These are phyloP conservation scores for Neurospora sp. DNA, from an alignment of 495 filamentous ascomycete species.

Conservation along the genomic window DNA sequence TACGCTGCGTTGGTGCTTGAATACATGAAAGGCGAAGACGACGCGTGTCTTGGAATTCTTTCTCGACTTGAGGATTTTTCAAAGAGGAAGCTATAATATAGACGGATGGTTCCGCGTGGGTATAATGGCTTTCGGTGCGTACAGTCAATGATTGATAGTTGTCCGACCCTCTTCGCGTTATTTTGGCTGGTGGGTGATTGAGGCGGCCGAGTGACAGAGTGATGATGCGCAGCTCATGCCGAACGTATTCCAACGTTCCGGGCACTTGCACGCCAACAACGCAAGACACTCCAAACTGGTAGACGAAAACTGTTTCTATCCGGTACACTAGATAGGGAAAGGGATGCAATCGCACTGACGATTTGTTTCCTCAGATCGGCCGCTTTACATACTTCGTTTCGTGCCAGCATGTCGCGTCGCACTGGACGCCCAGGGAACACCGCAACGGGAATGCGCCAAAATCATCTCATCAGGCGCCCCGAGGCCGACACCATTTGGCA, in stretches of 20 bases:
- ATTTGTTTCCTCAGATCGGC: background rate
- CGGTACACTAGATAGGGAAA: background rate
- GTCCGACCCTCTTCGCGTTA: background rate
- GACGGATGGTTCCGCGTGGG: background rate
- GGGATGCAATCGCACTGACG: background rate
- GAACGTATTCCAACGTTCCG: background rate
- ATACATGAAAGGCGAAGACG: background rate
- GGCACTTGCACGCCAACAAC: background rate
- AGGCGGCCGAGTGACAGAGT: background rate
- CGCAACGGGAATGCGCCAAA: background rate
- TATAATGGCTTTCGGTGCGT: background rate
- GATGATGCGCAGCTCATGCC: background rate
- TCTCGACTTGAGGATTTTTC: background rate
- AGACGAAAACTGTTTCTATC: background rate
- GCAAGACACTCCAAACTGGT: background rate
- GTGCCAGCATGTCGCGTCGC: background rate
- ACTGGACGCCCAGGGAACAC: background rate
- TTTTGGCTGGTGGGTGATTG: background rate
- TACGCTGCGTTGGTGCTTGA: background rate
- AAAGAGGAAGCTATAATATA: too few relatives aligned
- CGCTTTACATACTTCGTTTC: background rate
- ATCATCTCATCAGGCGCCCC: background rate
- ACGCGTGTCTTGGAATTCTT: background rate
- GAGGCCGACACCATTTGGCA: background rate
- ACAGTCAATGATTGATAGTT: background rate